Evolutionary conservation across 352 stramenopile genomes (phyloP).

Genomic region (Globisporangium camurandrum): DNA sequence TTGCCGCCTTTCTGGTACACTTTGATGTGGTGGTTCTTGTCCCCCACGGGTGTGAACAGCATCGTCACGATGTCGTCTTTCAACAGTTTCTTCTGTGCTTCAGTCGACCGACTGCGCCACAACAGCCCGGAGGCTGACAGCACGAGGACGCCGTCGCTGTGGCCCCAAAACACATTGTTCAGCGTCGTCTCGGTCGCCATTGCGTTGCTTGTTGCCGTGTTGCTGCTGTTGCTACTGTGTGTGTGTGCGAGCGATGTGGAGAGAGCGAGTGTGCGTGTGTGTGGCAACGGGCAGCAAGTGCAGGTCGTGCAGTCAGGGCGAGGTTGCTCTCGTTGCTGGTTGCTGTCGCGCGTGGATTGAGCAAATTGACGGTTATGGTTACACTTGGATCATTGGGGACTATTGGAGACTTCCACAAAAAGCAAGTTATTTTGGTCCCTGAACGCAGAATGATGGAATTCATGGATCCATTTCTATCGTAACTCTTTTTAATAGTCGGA

Average conservation of each 20-base stretch:
- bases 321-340: too few species aligned
- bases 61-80: slow-evolving; percentile 85
- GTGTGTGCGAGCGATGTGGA: not conserved
- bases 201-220: slow-evolving; percentile 14
- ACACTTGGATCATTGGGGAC: too few species aligned
- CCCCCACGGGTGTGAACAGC: slow-evolving; percentile 71
- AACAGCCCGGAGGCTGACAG: slow-evolving; percentile 63
- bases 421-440: too few species aligned
- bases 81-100: slow-evolving; percentile 80
- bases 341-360: too few species aligned
- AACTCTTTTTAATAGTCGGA: too few species aligned
- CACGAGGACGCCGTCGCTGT: slow-evolving; percentile 76
- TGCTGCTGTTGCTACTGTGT: not conserved
- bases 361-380: too few species aligned
- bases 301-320: too few species aligned
- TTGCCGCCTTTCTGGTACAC: slow-evolving; percentile 81
- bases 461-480: too few species aligned
- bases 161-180: slow-evolving; percentile 84
- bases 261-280: not conserved
- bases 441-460: too few species aligned
- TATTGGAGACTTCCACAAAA: too few species aligned
- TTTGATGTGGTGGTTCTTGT: slow-evolving; percentile 80
- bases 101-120: slow-evolving; percentile 69
- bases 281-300: not conserved
- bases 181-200: slow-evolving; percentile 55